Evolutionary conservation across 345 rosid species (phyloP).

Genomic region (Bretschneidera sinensis): DNA sequence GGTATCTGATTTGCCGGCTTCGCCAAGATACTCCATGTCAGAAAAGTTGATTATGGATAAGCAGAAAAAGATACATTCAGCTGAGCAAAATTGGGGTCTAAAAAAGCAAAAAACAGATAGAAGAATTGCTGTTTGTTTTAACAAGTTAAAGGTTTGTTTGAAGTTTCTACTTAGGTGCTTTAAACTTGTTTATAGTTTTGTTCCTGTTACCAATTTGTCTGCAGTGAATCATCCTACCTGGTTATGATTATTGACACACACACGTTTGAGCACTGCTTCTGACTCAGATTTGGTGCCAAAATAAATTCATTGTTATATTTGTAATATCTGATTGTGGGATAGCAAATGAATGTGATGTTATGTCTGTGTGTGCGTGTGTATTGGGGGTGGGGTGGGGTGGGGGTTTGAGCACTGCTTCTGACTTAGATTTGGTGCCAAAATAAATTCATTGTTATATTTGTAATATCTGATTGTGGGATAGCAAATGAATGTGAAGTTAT

Average conservation of each 20-base stretch:
- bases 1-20: constrained; percentile 32
- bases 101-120: constrained; percentile 65
- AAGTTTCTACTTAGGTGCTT: constrained; percentile 12
- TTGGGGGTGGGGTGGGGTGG: too few species aligned
- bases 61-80: constrained; percentile 48
- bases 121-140: constrained; percentile 51
- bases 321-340: too few species aligned
- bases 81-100: constrained; percentile 53
- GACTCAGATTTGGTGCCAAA: too few species aligned
- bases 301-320: too few species aligned
- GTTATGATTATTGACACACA: neutral
- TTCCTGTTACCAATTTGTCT: constrained; percentile 4
- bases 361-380: too few species aligned
- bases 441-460: too few species aligned
- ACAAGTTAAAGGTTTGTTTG: constrained; percentile 62
- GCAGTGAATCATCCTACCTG: neutral
- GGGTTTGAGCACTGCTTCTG: too few species aligned
- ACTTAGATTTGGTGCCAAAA: too few species aligned
- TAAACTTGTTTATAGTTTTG: constrained; percentile 12
- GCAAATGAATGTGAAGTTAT: too few species aligned
- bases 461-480: too few species aligned
- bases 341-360: too few species aligned
- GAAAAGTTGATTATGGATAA: constrained; percentile 80
- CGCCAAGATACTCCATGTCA: constrained; percentile 71
- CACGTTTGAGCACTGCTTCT: neutral